Conservation (phyloP, 164 flowering plant genomes). For the Houttuynia cordata region DNA sequence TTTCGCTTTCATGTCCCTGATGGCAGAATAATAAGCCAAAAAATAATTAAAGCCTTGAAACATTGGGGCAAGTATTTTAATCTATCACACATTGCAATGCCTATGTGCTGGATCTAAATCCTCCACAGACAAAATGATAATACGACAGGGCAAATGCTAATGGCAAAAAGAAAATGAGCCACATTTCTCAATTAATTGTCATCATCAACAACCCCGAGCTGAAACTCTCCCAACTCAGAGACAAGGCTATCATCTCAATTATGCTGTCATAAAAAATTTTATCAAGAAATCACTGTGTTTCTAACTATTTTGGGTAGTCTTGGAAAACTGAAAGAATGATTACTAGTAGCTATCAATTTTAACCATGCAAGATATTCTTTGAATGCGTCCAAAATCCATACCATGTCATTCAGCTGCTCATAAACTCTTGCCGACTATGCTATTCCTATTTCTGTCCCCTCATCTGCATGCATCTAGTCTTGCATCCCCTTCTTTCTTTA, state of each 20-base stretch:
- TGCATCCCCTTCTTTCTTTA: too few species aligned
- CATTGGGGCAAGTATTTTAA: not conserved
- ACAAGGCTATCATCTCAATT: too few species aligned
- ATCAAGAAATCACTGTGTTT: too few species aligned
- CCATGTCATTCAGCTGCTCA: not conserved
- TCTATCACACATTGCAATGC: not conserved
- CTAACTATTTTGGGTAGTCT: too few species aligned
- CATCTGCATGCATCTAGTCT: too few species aligned
- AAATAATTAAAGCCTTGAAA: not conserved
- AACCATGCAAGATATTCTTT: too few species aligned
- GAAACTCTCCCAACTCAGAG: too few species aligned
- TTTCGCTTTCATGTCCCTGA: conserved; percentile 77
- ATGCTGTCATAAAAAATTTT: too few species aligned
- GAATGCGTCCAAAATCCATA: too few species aligned
- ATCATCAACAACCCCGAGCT: not conserved
- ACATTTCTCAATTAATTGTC: not conserved
- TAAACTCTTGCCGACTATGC: not conserved
- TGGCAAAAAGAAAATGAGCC: not conserved
- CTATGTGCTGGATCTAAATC: not conserved
- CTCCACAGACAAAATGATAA: not conserved
- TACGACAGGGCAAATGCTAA: not conserved
- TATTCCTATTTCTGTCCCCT: not conserved
- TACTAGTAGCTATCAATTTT: too few species aligned
- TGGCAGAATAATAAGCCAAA: conserved; percentile 1
- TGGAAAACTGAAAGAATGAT: too few species aligned